Evolutionary conservation across 805 yeast genomes (phyloP).

Genomic region (Ogataea wickerhamii): DNA sequence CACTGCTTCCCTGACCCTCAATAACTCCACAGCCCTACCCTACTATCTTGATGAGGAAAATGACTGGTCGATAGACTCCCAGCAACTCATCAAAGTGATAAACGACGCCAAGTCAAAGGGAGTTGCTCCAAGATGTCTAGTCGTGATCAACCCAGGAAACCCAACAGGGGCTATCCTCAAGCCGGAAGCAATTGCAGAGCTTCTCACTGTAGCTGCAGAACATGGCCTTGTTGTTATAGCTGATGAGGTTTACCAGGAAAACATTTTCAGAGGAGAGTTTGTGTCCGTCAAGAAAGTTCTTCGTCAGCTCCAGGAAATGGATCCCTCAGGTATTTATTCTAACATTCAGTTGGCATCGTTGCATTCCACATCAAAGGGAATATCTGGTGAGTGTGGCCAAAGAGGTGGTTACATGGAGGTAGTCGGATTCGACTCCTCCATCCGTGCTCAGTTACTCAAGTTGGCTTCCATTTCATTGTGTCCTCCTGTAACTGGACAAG

Average conservation of each 20-base stretch:
- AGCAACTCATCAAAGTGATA: slow-evolving; percentile 55
- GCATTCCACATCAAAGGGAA: slow-evolving; percentile 98
- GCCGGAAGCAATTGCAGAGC: slow-evolving; percentile 60
- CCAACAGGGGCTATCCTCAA: slow-evolving; percentile 90
- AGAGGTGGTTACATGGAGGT: slow-evolving; percentile 99
- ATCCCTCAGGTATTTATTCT: slow-evolving; percentile 52
- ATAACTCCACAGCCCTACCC: slow-evolving; percentile 78
- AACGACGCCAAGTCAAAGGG: slow-evolving; percentile 47
- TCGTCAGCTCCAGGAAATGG: slow-evolving; percentile 51
- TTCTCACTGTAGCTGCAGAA: slow-evolving; percentile 78
- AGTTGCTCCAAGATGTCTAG: slow-evolving; percentile 70
- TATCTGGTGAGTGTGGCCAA: slow-evolving; percentile 98
- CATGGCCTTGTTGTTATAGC: slow-evolving; percentile 85
- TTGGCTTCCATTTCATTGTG: slow-evolving; percentile 89
- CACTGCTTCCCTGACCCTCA: slow-evolving; percentile 89
- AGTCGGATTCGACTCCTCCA: slow-evolving; percentile 70
- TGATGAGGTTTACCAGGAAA: slow-evolving; percentile 97
- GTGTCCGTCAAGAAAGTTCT: slow-evolving; percentile 80
- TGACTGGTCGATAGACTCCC: slow-evolving; percentile 80
- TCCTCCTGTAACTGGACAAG: slow-evolving; percentile 94
- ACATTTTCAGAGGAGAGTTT: slow-evolving; percentile 78
- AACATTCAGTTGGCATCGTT: slow-evolving; percentile 86
- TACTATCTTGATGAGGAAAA: slow-evolving; percentile 78
- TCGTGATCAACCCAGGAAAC: slow-evolving; percentile 96
- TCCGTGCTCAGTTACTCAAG: slow-evolving; percentile 70